A percentile compares a stretch with the other conserved stretches of the same genome.
Conservation (phyloP, 192 early-diverging fungal species). For the Podila horticola region DNA sequence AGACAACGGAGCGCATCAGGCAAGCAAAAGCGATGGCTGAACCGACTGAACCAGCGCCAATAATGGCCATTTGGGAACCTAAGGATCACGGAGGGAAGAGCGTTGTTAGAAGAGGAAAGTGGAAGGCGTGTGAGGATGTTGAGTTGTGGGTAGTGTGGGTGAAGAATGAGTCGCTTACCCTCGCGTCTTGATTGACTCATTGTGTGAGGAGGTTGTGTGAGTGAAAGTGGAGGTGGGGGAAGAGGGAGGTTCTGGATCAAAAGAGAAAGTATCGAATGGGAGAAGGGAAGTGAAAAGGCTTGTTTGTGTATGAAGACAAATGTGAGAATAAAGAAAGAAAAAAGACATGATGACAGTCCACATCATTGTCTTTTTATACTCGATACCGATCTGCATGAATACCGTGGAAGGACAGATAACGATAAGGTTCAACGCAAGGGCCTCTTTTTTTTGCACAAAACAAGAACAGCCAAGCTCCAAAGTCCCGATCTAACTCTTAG, state of each 20-base stretch:
- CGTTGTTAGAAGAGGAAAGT: not conserved
- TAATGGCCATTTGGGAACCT: constrained; percentile 69
- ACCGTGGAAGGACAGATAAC: too few relatives aligned
- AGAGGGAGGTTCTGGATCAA: not conserved
- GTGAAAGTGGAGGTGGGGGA: not conserved
- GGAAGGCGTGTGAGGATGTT: too few relatives aligned
- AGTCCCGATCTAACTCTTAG: too few relatives aligned
- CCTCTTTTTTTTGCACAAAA: too few relatives aligned
- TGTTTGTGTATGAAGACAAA: not conserved
- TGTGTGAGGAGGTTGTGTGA: not conserved
- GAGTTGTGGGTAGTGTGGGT: not conserved
- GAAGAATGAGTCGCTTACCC: not conserved
- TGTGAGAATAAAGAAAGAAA: not conserved
- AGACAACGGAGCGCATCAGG: constrained; percentile 73
- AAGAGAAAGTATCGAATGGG: not conserved
- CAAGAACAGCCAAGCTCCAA: too few relatives aligned
- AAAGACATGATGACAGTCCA: not conserved
- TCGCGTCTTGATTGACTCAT: not conserved
- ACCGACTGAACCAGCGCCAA: constrained; percentile 84
- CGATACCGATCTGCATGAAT: too few relatives aligned
- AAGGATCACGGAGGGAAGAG: not conserved
- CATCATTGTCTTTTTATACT: not conserved
- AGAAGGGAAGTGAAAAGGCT: not conserved
- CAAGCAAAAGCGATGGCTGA: constrained; percentile 78
- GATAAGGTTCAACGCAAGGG: too few relatives aligned